Conservation (phyloP, 495 filamentous ascomycete species). For the Penicillium pancosmium region DNA sequence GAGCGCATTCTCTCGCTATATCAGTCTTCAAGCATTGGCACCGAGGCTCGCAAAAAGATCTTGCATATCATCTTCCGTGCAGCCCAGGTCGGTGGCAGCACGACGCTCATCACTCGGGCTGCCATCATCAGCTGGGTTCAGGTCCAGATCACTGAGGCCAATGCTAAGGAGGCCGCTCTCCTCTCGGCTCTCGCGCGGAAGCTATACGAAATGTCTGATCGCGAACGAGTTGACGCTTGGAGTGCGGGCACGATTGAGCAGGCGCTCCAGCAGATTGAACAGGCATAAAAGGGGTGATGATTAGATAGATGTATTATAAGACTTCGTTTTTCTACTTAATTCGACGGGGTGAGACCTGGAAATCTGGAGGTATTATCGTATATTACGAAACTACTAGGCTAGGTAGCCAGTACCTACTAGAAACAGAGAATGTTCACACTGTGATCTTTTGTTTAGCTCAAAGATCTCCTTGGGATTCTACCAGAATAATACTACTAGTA, state of each 20-base stretch:
- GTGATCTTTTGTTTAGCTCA: too few species aligned
- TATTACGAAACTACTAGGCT: background rate
- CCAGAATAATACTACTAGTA: too few species aligned
- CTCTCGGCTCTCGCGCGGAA: conserved; percentile 60
- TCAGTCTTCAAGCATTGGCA: conserved; percentile 62
- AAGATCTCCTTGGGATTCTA: too few species aligned
- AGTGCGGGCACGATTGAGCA: conserved; percentile 52
- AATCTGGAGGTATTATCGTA: background rate
- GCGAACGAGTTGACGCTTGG: conserved; percentile 67
- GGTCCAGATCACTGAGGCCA: conserved; percentile 49
- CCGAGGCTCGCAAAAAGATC: conserved; percentile 65
- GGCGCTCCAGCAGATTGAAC: conserved; percentile 32
- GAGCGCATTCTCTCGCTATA: conserved; percentile 76
- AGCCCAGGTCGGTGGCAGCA: conserved; percentile 75
- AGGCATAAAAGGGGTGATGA: conserved; percentile 8
- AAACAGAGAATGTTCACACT: too few species aligned
- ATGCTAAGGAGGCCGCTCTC: conserved; percentile 47
- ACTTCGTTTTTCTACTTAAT: background rate
- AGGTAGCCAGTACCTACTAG: too few species aligned
- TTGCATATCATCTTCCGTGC: conserved; percentile 73
- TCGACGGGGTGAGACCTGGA: background rate
- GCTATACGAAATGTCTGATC: conserved; percentile 73
- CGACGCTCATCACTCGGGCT: conserved; percentile 81
- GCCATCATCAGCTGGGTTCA: conserved; percentile 83
- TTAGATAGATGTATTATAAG: conserved; percentile 5